A percentile compares a stretch with the other conserved stretches of the same genome.
Conservation (phyloP, 2,329 filamentous ascomycete species). For the Sporothrix sp. region DNA sequence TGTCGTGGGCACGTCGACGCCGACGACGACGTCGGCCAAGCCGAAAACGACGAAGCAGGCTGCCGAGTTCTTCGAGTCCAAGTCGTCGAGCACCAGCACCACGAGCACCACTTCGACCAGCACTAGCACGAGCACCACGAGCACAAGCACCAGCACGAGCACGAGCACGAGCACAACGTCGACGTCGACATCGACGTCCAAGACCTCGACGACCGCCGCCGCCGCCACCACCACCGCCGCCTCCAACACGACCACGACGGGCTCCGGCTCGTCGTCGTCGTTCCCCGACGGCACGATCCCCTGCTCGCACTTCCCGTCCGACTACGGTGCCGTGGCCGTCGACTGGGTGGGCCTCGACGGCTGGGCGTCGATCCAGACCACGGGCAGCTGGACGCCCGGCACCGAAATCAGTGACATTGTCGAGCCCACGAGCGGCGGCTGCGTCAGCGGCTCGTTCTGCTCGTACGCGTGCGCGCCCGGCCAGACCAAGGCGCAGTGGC, state of each 20-base stretch:
- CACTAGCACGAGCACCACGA: no score
- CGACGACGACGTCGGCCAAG: slow-evolving; percentile 37
- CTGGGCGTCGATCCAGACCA: slow-evolving; percentile 70
- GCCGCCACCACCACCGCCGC: slow-evolving; percentile 19
- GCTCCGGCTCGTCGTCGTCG: slow-evolving; percentile 46
- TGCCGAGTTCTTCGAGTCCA: slow-evolving; percentile 43
- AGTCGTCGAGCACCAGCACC: slow-evolving; percentile 19
- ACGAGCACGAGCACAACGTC: slow-evolving; percentile 21
- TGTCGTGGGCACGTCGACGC: slow-evolving; percentile 49
- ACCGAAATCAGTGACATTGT: slow-evolving; percentile 55
- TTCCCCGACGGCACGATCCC: slow-evolving; percentile 68
- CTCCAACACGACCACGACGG: slow-evolving; percentile 12
- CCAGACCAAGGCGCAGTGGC: slow-evolving; percentile 91
- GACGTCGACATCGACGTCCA: not conserved
- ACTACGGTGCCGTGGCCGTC: slow-evolving; percentile 68
- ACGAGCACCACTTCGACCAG: slow-evolving; percentile 22
- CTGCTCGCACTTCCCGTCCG: slow-evolving; percentile 65
- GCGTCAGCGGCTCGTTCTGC: slow-evolving; percentile 61
- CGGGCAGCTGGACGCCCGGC: slow-evolving; percentile 36
- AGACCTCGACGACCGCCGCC: not conserved
- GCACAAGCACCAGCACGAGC: slow-evolving; percentile 5
- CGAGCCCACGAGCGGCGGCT: slow-evolving; percentile 52
- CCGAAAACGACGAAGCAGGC: slow-evolving; percentile 28
- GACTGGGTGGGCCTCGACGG: slow-evolving; percentile 60
- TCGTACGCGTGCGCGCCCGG: slow-evolving; percentile 89